Base-by-base conservation (phyloP, 805 yeast genomes). In the Candida verbasci region DNA sequence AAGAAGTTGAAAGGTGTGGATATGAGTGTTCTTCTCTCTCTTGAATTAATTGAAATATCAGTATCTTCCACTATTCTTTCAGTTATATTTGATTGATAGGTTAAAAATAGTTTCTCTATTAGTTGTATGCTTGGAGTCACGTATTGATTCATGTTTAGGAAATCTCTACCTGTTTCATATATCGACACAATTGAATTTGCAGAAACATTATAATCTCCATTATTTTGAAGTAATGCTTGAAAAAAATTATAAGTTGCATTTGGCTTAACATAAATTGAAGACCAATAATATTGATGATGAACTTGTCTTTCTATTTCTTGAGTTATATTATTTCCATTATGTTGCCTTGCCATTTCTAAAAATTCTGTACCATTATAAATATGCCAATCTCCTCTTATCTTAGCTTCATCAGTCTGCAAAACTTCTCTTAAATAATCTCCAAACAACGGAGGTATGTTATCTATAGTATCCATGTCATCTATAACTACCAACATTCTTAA, bases 131-230 rank as follows among this genome's bases (percentile, higher is more conserved):
- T 50, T 0, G 80, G 76, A 0, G 63, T 48, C 10, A 62, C 52
- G 33, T 68, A 71, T 2, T 67, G 46, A 7, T 45, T 52, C 63
- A 80, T 65, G 23, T 72, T 68, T 14, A 63, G 44, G 25, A 74
- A 66, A 52, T 83, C 91, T 47, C 88, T 62, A 5, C 82, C 86
- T 1, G 83, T 70, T 52, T 80, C 86, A 50, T 73, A 81, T 30
- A 68, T 51, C 6, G 65, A 55, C n/a, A 60, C 49, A 5, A 77
- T 55, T 26, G 60, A 39, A 36, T 45, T 50, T 34, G 48, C 45
- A 6, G 62, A 40, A 8, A 68, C 47, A 35, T 53, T 49, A 35
- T 66, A 54, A 6, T 35, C 22, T 8, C 58, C 23, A 40, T 65
- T 53, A 1, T 66, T 68, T 11, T 41, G 37, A 21, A 46, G 41